Evolutionary conservation across 208 protist species (phyloP).

Genomic region (Angomonas desouzai): DNA sequence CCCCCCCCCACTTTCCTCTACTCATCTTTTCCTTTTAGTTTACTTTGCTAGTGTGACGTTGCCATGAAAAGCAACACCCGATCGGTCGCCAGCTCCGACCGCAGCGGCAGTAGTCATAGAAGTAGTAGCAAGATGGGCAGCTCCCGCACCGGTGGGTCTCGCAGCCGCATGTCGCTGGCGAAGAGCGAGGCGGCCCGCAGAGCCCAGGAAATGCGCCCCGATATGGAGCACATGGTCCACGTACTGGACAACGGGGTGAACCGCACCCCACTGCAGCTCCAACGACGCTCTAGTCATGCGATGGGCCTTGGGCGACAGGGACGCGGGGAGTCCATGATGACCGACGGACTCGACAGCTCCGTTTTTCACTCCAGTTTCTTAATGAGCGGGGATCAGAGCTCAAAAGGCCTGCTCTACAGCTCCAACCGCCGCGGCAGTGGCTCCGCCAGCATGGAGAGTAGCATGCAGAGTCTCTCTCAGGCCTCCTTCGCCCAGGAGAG

Average conservation of each 20-base stretch:
- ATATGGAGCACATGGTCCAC: conserved; percentile 60
- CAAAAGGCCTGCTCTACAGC: conserved; percentile 11
- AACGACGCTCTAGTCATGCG: conserved; percentile 25
- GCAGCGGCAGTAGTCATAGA: neutral
- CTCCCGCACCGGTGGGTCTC: neutral
- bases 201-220: conserved; percentile 33
- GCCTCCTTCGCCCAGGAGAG: conserved; percentile 6
- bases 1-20: neutral
- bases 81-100: neutral
- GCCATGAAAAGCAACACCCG: neutral
- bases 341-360: conserved; percentile 37
- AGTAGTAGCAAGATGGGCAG: conserved; percentile 5
- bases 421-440: conserved; percentile 18
- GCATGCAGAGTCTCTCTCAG: conserved; percentile 29
- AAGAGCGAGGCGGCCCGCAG: conserved; percentile 46
- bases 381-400: conserved; percentile 21
- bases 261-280: conserved; percentile 77
- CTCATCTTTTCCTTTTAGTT: neutral
- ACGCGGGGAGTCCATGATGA: conserved; percentile 14
- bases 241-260: conserved; percentile 85
- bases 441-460: conserved; percentile 30
- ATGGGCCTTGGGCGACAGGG: conserved; percentile 17
- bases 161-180: conserved; percentile 1
- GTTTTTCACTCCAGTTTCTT: conserved; percentile 72
- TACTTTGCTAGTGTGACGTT: conserved; percentile 2